These are phyloP conservation scores for Lepidium aucheri DNA, from an alignment of 345 rosid species.

Conservation along the genomic window DNA sequence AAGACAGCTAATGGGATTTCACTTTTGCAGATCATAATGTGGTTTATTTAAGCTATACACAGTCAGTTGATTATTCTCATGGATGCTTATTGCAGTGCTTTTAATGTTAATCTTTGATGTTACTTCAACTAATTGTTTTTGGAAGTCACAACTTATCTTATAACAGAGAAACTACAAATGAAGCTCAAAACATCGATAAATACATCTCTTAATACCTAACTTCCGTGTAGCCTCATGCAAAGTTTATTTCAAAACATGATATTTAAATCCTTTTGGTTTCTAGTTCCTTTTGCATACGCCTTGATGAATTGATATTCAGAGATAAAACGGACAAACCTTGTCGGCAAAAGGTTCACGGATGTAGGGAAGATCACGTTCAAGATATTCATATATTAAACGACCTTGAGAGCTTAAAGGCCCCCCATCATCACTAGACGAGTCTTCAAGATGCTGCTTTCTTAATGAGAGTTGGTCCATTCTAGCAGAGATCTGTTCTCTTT, in stretches of 20 bases:
- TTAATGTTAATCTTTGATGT: background rate
- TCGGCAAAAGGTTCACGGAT: constrained; percentile 87
- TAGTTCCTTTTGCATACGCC: background rate
- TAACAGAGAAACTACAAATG: background rate
- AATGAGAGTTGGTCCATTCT: constrained; percentile 41
- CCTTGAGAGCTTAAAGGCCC: constrained; percentile 47
- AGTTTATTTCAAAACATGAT: background rate
- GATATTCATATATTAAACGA: constrained; percentile 57
- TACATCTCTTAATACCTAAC: constrained; percentile 2
- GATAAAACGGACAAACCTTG: constrained; percentile 45
- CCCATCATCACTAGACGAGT: constrained; percentile 67
- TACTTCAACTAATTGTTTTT: constrained; percentile 1
- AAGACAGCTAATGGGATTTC: background rate
- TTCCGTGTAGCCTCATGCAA: constrained; percentile 2
- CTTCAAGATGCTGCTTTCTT: constrained; percentile 43
- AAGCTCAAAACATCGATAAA: constrained; percentile 2
- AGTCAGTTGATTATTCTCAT: background rate
- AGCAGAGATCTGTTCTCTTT: constrained; percentile 33
- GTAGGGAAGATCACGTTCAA: constrained; percentile 73
- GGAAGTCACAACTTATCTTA: background rate
- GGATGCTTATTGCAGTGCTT: background rate
- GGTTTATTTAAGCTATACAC: background rate
- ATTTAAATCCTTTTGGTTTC: background rate
- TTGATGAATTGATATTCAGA: background rate
- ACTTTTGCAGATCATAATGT: background rate